phyloP scores from a whole-genome alignment of 108 stramenopile species.

The Conticribra guillardii region DNA sequence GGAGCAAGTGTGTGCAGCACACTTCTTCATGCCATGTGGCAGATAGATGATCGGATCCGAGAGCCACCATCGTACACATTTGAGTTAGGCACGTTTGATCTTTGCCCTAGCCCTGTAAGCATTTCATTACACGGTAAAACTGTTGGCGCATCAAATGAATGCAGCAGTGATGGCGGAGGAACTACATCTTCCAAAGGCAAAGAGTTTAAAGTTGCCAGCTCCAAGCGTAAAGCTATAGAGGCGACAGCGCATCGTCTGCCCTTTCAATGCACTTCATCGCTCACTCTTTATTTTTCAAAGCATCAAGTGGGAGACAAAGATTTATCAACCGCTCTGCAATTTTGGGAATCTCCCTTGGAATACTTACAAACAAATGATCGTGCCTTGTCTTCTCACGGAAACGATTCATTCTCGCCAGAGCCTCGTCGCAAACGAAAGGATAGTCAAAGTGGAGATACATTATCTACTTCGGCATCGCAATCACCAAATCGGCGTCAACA shows the following conservation, averaged over 20 bases:
- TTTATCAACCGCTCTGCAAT: conserved; percentile 31
- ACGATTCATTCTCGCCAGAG: conserved; percentile 14
- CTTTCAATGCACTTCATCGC: conserved; percentile 55
- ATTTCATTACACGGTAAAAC: conserved; percentile 4
- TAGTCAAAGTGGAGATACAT: conserved; percentile 14
- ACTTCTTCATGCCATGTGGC: conserved; percentile 82
- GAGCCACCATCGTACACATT: conserved; percentile 72
- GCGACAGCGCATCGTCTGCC: conserved; percentile 46
- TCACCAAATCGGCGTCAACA: conserved; percentile 22
- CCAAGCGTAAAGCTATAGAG: conserved; percentile 24
- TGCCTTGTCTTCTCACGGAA: conserved; percentile 8
- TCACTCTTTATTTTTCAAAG: conserved; percentile 45
- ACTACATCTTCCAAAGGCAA: neutral
- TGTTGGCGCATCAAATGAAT: too few relatives aligned
- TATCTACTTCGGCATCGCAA: conserved; percentile 36
- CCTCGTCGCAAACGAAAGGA: conserved; percentile 42
- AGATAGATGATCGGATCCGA: conserved; percentile 76
- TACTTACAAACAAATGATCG: conserved; percentile 30
- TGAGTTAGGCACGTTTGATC: conserved; percentile 24
- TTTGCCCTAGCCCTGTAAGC: too few relatives aligned
- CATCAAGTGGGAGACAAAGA: conserved; percentile 28
- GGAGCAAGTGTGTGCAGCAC: conserved; percentile 81
- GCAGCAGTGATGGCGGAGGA: too few relatives aligned
- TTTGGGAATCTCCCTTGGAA: conserved; percentile 51
- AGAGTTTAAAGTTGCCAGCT: conserved; percentile 3